Conservation (phyloP, 2,329 filamentous ascomycete species). For the Neofusicoccum cordaticola region DNA sequence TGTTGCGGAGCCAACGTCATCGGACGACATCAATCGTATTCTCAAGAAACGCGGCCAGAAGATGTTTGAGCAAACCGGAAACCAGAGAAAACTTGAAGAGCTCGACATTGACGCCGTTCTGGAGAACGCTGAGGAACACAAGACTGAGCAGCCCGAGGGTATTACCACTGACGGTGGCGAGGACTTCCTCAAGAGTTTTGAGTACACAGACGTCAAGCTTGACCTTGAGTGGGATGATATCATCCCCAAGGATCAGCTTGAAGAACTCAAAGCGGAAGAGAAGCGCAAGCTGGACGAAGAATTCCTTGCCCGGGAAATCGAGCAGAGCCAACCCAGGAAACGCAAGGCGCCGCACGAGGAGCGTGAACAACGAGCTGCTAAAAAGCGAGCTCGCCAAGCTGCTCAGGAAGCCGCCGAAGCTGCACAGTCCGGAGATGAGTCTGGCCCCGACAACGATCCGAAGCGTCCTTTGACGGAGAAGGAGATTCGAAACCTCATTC, state of each 20-base stretch:
- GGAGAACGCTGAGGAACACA: slow-evolving; percentile 94
- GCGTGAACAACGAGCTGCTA: slow-evolving; percentile 63
- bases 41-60: slow-evolving; percentile 97
- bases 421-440: slow-evolving; percentile 43
- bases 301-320: slow-evolving; percentile 76
- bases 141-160: slow-evolving; percentile 91
- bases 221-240: slow-evolving; percentile 98
- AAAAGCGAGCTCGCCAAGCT: slow-evolving; percentile 68
- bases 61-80: slow-evolving; percentile 97
- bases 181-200: slow-evolving; percentile 84
- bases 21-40: slow-evolving; percentile 93
- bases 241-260: slow-evolving; percentile 89
- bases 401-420: slow-evolving; percentile 63
- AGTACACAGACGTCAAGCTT: slow-evolving; percentile 97
- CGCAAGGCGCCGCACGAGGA: slow-evolving; percentile 62
- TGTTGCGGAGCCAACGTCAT: slow-evolving; percentile 82
- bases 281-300: slow-evolving; percentile 79
- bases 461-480: slow-evolving; percentile 88
- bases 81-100: slow-evolving; percentile 94
- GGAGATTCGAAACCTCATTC: slow-evolving; percentile 87
- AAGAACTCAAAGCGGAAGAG: slow-evolving; percentile 84
- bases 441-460: slow-evolving; percentile 65
- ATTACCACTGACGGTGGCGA: slow-evolving; percentile 95
- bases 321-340: slow-evolving; percentile 79
- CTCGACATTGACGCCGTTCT: slow-evolving; percentile 96